Evolutionary conservation across 345 rosid genomes (phyloP), one percentile per base, ranked within the genome.

Genomic region (Gynandropsis gynandra): DNA sequence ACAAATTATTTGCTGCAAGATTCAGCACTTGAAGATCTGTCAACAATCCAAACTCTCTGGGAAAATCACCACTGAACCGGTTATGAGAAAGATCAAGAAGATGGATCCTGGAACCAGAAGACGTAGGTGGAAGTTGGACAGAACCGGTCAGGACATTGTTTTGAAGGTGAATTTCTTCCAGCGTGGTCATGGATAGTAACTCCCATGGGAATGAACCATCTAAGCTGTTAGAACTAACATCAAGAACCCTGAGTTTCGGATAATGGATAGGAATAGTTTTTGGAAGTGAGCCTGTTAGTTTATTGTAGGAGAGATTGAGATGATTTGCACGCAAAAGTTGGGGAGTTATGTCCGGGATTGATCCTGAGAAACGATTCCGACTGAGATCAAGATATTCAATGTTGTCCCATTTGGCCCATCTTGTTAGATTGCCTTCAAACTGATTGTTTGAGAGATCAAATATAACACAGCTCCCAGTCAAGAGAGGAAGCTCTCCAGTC

Each of bases 301-400:
- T 79, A 65, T 92, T 92, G 56, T 67, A 81, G 16, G 98, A 84
- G 40, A 92, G 74, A 51, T 92, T 92, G 52, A 92, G 95, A 74
- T 82, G 67, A 73, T 87, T 84, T 56, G 89, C 71, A 38, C 98
- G 93, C 65, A 92, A 62, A 64, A 87, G 82, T 65, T 84, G 95
- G 1, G 87, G 80, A 21, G 83, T 69, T 41, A 62, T 72, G 54
- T 87, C 95, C 12, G 98, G 96, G 42, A 87, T 74, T 10, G 74
- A 16, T 47, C 98, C 98, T 9, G 69, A 69, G 72, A 92, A 70
- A 52, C 10, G 80, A 61, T 87, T 92, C 60, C 35, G 75, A 74
- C 98, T 92, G 62, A 92, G 85, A 80, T 92, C 98, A 56, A 92
- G 82, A 48, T 77, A 81, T 41, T 87, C 89, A 32, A 92, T 61